Base-by-base conservation (phyloP, 164 flowering plant species). In the Nymphaea thermarum region DNA sequence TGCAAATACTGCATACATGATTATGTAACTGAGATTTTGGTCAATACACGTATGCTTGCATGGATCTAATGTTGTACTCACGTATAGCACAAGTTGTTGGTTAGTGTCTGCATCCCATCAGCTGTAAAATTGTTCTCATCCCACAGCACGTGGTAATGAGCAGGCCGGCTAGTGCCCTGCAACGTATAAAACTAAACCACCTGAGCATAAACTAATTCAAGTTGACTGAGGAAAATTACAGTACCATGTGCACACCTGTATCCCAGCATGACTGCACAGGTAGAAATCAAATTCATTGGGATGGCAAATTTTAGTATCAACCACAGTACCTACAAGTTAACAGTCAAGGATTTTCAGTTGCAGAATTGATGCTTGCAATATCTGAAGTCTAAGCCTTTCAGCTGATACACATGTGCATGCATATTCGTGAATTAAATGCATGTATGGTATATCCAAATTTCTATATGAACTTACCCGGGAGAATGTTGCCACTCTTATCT, bases 261-360 rank as follows among this genome's bases (percentile, higher is more conserved):
- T 91, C 4, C 98, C 99, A 43, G 94, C 88, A 80, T 94, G 99
- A 65, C 99, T 94, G 65, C 92, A 88, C 1, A 94, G 88, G 69
- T 84, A 94, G 63, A 94, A 94, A 67, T 94, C 99, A 63, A 91
- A 90, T 73, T 90, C 96, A 0, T 77, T 80, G 0, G 96, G 98
- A 73, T 91, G 96, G 66, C 99, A 94, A 42, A 94, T 94, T 42
- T 65, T 73, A 6, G 87, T 80, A 47, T 94, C 99, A 3, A 94
- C 94, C 42, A 94, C 96, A 45, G 97, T 93, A 63, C 98, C 98
- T 93, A 76, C 42, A 16, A 55, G 16, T 10, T 16, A 55, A 55
- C 60, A 10, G 16, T 55, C 10, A 55, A 55, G 16, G 16, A 55
- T 55, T 8, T 55, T 10, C 36, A 25, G 36, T 25, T 25, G 36